Conservation (phyloP, 495 filamentous ascomycete genomes). For the Xylaria cubensis region DNA sequence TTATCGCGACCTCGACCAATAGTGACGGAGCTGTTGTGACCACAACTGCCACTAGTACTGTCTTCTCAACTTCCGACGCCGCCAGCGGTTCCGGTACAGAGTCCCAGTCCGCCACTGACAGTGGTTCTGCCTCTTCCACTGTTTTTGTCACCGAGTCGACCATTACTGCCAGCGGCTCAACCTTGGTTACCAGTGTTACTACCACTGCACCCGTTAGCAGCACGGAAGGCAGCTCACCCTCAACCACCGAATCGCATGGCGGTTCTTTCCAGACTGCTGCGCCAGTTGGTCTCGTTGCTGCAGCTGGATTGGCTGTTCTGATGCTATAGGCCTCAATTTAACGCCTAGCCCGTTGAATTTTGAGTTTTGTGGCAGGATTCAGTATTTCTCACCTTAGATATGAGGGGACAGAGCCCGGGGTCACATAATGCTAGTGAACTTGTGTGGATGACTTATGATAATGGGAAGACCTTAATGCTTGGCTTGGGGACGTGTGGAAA, state of each 20-base stretch:
- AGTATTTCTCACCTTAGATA: constrained; percentile 33
- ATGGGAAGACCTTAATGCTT: constrained; percentile 30
- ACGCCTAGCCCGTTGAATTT: background rate
- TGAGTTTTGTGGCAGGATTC: constrained; percentile 28
- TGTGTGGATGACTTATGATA: constrained; percentile 32
- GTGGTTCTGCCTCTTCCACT: constrained; percentile 33
- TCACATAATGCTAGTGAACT: constrained; percentile 39
- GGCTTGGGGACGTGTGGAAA: constrained; percentile 1
- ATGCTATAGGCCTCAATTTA: constrained; percentile 29
- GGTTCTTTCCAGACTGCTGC: constrained; percentile 40
- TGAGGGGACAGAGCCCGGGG: constrained; percentile 29
- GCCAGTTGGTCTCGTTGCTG: constrained; percentile 40
- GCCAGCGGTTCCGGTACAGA: constrained; percentile 33
- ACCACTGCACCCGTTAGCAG: constrained; percentile 36
- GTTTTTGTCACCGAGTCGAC: constrained; percentile 35
- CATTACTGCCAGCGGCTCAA: constrained; percentile 45
- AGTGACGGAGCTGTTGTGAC: constrained; percentile 37
- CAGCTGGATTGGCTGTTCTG: constrained; percentile 38
- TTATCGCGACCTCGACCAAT: constrained; percentile 40
- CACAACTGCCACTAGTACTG: constrained; percentile 37
- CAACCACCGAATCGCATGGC: constrained; percentile 22
- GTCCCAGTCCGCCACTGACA: constrained; percentile 34
- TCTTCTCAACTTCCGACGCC: constrained; percentile 29
- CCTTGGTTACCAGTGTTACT: constrained; percentile 36
- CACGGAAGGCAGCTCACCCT: constrained; percentile 33